Evolutionary conservation across 75 land plant species (phyloP), one percentile per base, ranked within the genome.

Genomic region (Pinus tabuliformis): DNA sequence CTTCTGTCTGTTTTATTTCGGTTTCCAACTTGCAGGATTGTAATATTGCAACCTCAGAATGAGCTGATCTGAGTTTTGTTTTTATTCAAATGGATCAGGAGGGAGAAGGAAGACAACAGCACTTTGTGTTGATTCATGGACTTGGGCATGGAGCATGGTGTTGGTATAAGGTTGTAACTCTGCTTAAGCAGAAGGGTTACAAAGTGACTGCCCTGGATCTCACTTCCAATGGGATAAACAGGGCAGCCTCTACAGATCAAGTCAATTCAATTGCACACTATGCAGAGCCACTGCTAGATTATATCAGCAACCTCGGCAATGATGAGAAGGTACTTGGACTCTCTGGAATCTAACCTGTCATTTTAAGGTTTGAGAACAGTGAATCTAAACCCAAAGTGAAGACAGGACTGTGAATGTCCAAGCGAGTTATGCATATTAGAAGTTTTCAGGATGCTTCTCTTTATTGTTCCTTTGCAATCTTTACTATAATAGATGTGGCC

Each of bases 111-210:
- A 12, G 42, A 12, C 64, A 57, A 74, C 70, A 33, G 76, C 85
- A 83, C 33, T 84, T 84, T 28, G 86, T 84, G 80, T 62, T 84
- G 56, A 73, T 84, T 18, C 86, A 84, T 62, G 85, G 86, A 62
- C 59, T 57, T 6, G 76, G 85, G 5, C 86, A 84, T 71, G 85
- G 86, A 58, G 86, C 86, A 1, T 82, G 86, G 86, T 62, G 76
- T 72, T 84, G 86, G 85, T 84, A 73, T 59, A 77, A 84, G 70
- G 33, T 77, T 12, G 85, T 60, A 6, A 58, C 78, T 30, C 56
- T 77, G 5, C 85, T 84, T 37, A 84, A 75, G 62, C 36, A 37
- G 17, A 56, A 63, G 24, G 86, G 81, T 16, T 71, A 74, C 73
- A 65, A 18, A 28, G 86, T 78, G 22, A 75, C 85, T 20, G 76